These are phyloP conservation scores for Candida caryicola DNA, from an alignment of 805 yeast species.

Conservation along the genomic window DNA sequence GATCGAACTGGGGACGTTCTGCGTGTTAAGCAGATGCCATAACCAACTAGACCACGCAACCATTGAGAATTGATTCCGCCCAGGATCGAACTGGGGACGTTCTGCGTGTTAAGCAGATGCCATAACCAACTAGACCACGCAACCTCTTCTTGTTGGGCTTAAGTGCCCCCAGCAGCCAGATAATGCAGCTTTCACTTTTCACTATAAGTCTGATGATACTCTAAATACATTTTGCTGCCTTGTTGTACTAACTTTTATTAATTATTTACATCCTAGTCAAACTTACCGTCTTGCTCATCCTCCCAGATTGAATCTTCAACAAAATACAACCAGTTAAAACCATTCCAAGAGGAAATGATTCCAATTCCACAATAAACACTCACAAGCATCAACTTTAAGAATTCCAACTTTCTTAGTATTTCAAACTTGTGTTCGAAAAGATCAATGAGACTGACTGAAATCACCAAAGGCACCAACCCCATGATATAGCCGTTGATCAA, in stretches of 20 bases:
- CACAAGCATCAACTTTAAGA: conserved; percentile 73
- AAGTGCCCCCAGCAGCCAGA: too few species aligned
- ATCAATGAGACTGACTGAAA: conserved; percentile 42
- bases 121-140: conserved; percentile 99
- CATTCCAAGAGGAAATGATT: conserved; percentile 81
- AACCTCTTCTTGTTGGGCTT: too few species aligned
- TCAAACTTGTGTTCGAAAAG: conserved; percentile 54
- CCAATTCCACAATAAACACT: conserved; percentile 89
- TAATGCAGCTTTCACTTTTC: too few species aligned
- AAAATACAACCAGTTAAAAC: conserved; percentile 84
- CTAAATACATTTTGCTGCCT: too few species aligned
- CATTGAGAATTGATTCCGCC: conserved; percentile 79
- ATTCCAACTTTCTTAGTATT: conserved; percentile 60
- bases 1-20: conserved; percentile 99
- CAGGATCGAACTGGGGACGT: conserved; percentile 99
- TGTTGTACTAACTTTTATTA: too few species aligned
- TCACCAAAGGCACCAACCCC: conserved; percentile 64
- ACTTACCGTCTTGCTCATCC: conserved; percentile 13
- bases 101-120: conserved; percentile 99
- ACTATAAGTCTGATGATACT: too few species aligned
- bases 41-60: conserved; percentile 99
- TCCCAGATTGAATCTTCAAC: conserved; percentile 74
- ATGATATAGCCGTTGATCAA: conserved; percentile 62
- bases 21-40: conserved; percentile 99
- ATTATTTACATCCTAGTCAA: too few species aligned